A percentile compares a stretch with the other conserved stretches of the same genome.
Conservation (phyloP, 2,329 filamentous ascomycete genomes). For the Pyricularia sp. region DNA sequence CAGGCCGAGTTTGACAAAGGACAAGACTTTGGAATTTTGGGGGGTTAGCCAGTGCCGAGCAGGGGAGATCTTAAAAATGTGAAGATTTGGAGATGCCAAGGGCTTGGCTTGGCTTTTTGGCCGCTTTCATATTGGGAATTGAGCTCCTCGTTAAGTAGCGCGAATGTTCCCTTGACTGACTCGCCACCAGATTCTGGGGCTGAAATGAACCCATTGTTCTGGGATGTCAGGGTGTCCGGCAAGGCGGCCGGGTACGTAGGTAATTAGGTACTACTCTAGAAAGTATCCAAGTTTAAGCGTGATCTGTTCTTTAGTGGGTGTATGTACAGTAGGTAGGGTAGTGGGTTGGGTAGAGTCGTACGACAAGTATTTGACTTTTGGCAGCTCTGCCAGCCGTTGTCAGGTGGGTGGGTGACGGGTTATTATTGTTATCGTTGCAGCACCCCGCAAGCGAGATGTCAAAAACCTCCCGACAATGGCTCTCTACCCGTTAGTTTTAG, state of each 20-base stretch:
- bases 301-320: background rate
- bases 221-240: too few species aligned
- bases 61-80: background rate
- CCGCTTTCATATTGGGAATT: background rate
- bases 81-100: background rate
- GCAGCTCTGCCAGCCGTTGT: background rate
- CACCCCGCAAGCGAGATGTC: background rate
- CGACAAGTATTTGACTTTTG: background rate
- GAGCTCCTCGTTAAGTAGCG: background rate
- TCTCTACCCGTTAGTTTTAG: background rate
- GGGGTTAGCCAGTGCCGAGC: background rate
- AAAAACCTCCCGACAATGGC: background rate
- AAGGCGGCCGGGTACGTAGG: too few species aligned
- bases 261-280: too few species aligned
- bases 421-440: background rate
- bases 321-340: too few species aligned
- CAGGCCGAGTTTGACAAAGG: background rate
- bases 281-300: too few species aligned
- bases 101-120: background rate
- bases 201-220: background rate
- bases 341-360: background rate
- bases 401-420: background rate
- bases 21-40: background rate
- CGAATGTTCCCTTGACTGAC: background rate
- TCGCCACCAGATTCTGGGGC: background rate